Evolutionary conservation across 345 rosid species (phyloP).

Genomic region (Salix purpurea): DNA sequence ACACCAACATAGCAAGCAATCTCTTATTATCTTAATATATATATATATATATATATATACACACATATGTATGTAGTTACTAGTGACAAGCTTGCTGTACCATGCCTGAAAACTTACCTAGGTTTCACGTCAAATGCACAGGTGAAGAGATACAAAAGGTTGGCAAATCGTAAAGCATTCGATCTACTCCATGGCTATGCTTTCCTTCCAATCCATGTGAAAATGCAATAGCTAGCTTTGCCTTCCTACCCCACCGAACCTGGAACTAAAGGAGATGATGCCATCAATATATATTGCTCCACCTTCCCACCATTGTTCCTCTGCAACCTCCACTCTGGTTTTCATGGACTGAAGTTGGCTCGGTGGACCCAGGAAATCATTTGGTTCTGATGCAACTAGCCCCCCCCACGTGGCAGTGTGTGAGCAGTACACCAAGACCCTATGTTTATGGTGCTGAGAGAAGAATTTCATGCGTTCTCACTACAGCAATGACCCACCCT

Average conservation of each 20-base stretch:
- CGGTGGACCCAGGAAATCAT: no score
- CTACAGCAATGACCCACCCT: neutral
- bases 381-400: no score
- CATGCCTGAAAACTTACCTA: no score
- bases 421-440: no score
- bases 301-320: neutral
- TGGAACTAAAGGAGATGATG: neutral
- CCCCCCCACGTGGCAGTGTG: no score
- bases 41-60: no score
- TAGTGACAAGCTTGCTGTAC: neutral
- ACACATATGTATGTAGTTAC: no score
- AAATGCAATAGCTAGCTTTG: neutral
- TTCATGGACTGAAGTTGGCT: no score
- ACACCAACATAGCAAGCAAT: no score
- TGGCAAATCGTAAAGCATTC: slow-evolving; percentile 2
- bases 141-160: neutral
- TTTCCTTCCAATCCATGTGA: slow-evolving; percentile 4
- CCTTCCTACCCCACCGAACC: neutral
- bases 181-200: neutral
- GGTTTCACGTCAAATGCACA: neutral
- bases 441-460: neutral
- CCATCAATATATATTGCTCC: neutral
- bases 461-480: neutral
- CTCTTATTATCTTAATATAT: no score
- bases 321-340: neutral